Percentiles rank a stretch among this genome's conserved stretches.
Conservation (phyloP, 805 yeast species). For the Dipodascus albidus region DNA sequence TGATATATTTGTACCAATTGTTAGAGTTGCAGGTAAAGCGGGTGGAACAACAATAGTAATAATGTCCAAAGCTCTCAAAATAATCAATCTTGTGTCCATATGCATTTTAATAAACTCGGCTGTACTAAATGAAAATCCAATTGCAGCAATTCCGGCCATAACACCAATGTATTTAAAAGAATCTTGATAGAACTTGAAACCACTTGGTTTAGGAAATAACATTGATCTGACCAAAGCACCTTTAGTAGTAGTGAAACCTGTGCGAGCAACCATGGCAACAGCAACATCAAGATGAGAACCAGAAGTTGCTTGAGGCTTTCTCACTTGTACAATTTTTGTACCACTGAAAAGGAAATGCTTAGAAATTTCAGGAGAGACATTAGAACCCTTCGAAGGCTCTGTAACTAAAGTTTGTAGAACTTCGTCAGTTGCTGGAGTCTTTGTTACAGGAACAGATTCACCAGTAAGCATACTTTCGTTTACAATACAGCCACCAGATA, state of each 20-base stretch:
- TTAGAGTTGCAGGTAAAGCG: slow-evolving; percentile 92
- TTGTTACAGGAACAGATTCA: slow-evolving; percentile 94
- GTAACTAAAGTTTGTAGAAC: slow-evolving; percentile 43
- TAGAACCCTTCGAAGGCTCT: slow-evolving; percentile 34
- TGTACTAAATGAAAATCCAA: slow-evolving; percentile 80
- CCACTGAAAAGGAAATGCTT: slow-evolving; percentile 78
- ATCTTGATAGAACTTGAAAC: slow-evolving; percentile 87
- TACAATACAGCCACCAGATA: slow-evolving; percentile 91
- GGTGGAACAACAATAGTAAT: slow-evolving; percentile 98
- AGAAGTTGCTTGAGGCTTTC: slow-evolving; percentile 36
- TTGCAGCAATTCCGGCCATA: slow-evolving; percentile 72
- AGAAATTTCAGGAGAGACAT: slow-evolving; percentile 53
- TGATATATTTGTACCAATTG: slow-evolving; percentile 94
- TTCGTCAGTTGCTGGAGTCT: slow-evolving; percentile 53
- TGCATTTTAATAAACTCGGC: slow-evolving; percentile 72
- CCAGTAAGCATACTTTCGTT: slow-evolving; percentile 98
- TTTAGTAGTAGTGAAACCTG: slow-evolving; percentile 92
- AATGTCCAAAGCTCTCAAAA: slow-evolving; percentile 83
- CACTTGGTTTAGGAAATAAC: slow-evolving; percentile 92
- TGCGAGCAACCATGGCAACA: slow-evolving; percentile 73
- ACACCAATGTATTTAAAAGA: slow-evolving; percentile 94
- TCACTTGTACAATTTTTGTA: slow-evolving; percentile 75
- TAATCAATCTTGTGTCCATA: slow-evolving; percentile 53
- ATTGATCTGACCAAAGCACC: slow-evolving; percentile 90
- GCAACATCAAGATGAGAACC: slow-evolving; percentile 44